phyloP scores from a whole-genome alignment of 352 stramenopile species.

The Thraustochytrium sp. region DNA sequence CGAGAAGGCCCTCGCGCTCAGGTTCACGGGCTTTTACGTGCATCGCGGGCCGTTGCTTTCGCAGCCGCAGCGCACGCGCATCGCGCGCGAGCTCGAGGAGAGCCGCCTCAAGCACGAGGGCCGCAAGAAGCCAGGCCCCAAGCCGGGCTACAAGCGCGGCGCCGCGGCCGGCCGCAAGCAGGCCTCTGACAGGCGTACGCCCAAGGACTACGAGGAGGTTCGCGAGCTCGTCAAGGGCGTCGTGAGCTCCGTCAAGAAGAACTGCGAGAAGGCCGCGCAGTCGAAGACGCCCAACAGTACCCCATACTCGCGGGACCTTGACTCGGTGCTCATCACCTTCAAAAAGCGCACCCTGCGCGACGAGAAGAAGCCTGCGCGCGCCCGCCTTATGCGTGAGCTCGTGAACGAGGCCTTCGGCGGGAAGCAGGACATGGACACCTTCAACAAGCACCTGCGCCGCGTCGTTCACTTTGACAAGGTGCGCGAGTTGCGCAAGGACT shows the following conservation, averaged over 20 bases:
- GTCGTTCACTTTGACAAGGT: background rate
- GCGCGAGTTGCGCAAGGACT: background rate
- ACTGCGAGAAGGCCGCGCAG: background rate
- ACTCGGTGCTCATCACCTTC: background rate
- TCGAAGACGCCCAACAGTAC: background rate
- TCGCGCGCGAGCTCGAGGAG: background rate
- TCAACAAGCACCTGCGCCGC: background rate
- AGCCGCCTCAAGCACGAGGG: background rate
- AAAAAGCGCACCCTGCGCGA: background rate
- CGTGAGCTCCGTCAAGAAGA: background rate
- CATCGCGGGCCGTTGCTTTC: constrained; percentile 7
- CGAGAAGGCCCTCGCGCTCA: background rate
- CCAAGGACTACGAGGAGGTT: background rate
- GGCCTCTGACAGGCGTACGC: background rate
- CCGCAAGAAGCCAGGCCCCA: background rate
- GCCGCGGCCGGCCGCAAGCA: background rate
- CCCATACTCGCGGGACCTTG: background rate
- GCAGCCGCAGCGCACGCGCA: background rate
- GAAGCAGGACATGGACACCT: background rate
- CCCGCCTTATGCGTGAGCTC: background rate
- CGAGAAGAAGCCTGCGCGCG: background rate
- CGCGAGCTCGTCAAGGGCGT: background rate
- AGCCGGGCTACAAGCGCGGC: background rate
- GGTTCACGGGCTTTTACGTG: constrained; percentile 9
- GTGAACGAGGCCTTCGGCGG: background rate